Conservation (phyloP, 2,329 filamentous ascomycete species). For the Phoma sp. region DNA sequence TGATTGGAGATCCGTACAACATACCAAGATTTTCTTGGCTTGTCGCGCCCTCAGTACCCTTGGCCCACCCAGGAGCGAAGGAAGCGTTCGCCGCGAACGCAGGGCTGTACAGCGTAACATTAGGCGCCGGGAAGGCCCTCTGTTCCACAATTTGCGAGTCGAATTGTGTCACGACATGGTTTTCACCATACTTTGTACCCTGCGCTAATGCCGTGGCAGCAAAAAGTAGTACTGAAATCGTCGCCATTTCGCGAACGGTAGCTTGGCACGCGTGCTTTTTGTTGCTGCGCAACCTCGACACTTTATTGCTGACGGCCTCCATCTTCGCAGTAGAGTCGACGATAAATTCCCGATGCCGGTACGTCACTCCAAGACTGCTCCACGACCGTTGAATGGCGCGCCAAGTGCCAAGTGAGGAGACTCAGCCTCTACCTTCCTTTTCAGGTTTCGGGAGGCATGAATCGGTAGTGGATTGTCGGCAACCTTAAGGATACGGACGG, state of each 20-base stretch:
- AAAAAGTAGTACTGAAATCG: constrained; percentile 17
- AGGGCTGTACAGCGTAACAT: constrained; percentile 39
- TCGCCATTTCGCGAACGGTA: constrained; percentile 7
- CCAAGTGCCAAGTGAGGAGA: constrained; percentile 26
- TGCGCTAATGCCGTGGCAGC: constrained; percentile 26
- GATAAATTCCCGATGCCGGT: constrained; percentile 13
- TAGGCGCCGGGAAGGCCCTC: constrained; percentile 42
- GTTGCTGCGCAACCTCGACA: background rate
- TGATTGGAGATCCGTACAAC: background rate
- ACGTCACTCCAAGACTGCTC: constrained; percentile 31
- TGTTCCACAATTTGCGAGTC: constrained; percentile 44
- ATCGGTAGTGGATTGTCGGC: constrained; percentile 1
- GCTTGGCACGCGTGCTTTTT: background rate
- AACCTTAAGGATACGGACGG: constrained; percentile 2
- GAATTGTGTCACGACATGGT: constrained; percentile 33
- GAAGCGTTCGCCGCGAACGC: constrained; percentile 38
- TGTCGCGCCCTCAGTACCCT: constrained; percentile 44
- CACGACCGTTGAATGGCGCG: constrained; percentile 23
- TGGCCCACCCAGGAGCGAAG: constrained; percentile 35
- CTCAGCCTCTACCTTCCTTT: constrained; percentile 18
- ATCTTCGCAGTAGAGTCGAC: background rate
- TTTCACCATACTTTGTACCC: constrained; percentile 40
- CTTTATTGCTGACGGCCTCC: constrained; percentile 5
- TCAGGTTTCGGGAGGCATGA: constrained; percentile 10
- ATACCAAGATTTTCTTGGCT: constrained; percentile 32